phyloP scores from a whole-genome alignment of 768 basidiomycete species.

The Calocera viscosa region DNA sequence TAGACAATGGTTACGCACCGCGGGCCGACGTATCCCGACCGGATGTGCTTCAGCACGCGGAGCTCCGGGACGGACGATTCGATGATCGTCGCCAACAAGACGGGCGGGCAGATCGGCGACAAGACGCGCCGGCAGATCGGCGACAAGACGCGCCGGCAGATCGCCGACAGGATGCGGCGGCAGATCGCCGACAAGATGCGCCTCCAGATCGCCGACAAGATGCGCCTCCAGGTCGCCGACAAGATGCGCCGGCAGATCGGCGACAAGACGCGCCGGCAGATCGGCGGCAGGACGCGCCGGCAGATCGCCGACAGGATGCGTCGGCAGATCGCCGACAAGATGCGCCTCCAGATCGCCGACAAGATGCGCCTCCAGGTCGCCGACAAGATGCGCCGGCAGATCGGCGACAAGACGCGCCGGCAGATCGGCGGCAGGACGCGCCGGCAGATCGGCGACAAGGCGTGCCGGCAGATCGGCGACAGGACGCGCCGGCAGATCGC shows the following conservation, averaged over 20 bases:
- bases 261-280: not conserved
- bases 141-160: no score
- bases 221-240: no score
- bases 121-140: no score
- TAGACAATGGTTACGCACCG: not conserved
- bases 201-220: no score
- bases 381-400: no score
- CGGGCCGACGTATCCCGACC: no score
- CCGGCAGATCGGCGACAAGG: not conserved
- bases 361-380: no score
- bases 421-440: not conserved
- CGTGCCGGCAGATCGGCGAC: not conserved
- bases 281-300: not conserved
- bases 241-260: not conserved
- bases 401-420: no score
- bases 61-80: not conserved
- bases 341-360: not conserved
- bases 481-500: not conserved
- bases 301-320: not conserved
- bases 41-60: not conserved
- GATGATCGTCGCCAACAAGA: not conserved
- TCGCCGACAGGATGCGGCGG: no score
- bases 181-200: no score
- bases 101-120: no score
- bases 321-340: not conserved